phyloP scores from a whole-genome alignment of 2,329 filamentous ascomycete species.

The Epichloe uncinata region DNA sequence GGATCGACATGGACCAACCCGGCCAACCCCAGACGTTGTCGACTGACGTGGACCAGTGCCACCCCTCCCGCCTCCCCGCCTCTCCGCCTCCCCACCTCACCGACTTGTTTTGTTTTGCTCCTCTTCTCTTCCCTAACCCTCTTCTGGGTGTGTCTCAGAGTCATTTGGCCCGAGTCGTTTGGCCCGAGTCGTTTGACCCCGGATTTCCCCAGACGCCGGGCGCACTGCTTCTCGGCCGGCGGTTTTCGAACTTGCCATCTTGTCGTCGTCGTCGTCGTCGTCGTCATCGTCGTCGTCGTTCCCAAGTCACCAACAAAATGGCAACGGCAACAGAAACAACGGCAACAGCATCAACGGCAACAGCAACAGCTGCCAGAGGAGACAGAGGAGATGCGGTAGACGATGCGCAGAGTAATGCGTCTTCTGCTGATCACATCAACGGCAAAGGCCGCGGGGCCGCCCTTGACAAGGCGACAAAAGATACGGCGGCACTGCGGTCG shows the following conservation, averaged over 20 bases:
- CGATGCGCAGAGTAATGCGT: not conserved
- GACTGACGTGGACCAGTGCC: too few species aligned
- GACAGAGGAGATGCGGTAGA: not conserved
- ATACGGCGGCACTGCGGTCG: conserved; percentile 26
- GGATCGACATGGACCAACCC: too few species aligned
- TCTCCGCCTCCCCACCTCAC: too few species aligned
- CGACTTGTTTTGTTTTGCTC: too few species aligned
- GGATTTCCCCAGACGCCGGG: not conserved
- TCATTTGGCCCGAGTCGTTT: not conserved
- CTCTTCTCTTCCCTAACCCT: too few species aligned
- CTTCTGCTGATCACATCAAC: conserved; percentile 2
- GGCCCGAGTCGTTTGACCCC: not conserved
- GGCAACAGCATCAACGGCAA: too few species aligned
- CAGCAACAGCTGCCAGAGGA: conserved; percentile 1
- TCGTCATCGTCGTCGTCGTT: not conserved
- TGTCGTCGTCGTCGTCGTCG: not conserved
- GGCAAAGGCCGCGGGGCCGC: conserved; percentile 3
- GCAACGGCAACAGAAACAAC: not conserved
- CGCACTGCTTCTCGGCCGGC: not conserved
- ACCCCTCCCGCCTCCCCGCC: too few species aligned
- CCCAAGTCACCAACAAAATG: not conserved
- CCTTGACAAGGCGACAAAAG: conserved; percentile 20
- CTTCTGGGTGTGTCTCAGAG: not conserved
- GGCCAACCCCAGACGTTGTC: too few species aligned
- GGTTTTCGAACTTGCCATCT: not conserved